Evolutionary conservation across 768 basidiomycete genomes (phyloP).

Genomic region (Lyophyllum shimeji): DNA sequence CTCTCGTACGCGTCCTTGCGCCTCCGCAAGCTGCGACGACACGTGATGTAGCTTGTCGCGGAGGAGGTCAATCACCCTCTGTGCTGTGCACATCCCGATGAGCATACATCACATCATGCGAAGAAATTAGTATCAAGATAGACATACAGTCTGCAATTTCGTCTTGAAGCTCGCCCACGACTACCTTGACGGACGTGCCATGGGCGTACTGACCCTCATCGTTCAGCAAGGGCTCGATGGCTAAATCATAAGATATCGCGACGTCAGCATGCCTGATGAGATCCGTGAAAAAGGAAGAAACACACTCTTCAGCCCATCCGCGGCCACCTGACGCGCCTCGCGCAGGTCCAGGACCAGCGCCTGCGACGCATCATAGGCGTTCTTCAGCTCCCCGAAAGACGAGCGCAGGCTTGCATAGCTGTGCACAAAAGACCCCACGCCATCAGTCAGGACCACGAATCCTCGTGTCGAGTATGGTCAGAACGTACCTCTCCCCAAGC

Average conservation of each 20-base stretch:
- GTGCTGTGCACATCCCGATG: constrained; percentile 22
- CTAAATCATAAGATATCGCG: neutral
- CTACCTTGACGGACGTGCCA: constrained; percentile 20
- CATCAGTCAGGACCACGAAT: too few species aligned
- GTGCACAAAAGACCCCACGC: too few species aligned
- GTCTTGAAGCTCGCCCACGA: constrained; percentile 24
- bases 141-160: constrained; percentile 28
- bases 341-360: constrained; percentile 2
- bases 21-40: constrained; percentile 31
- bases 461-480: neutral
- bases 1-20: constrained; percentile 31
- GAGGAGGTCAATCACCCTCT: constrained; percentile 37
- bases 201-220: constrained; percentile 17
- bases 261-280: neutral
- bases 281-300: neutral
- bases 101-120: neutral
- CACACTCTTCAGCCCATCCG: constrained; percentile 9
- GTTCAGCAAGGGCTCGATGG: constrained; percentile 23
- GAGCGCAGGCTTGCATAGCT: constrained; percentile 11
- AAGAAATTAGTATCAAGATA: too few species aligned
- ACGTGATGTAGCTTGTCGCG: constrained; percentile 37
- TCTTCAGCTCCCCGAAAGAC: constrained; percentile 5
- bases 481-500: constrained; percentile 10
- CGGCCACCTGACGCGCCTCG: constrained; percentile 4
- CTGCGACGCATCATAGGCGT: constrained; percentile 4